Conservation (phyloP, 495 filamentous ascomycete species). For the Symbiotaphrina buchneri region DNA sequence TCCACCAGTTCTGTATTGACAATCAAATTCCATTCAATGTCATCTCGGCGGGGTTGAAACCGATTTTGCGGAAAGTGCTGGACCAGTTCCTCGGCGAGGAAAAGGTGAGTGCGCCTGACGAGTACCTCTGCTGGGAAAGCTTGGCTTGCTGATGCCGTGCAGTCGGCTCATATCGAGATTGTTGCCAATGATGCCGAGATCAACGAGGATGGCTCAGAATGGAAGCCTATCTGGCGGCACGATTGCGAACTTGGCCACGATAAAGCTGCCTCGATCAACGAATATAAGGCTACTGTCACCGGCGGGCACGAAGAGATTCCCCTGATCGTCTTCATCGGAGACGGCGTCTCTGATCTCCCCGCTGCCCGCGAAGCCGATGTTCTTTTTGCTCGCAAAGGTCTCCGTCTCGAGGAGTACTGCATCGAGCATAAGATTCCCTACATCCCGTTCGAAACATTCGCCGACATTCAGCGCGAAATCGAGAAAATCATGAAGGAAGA, state of each 20-base stretch:
- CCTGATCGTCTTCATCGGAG: slow-evolving; percentile 54
- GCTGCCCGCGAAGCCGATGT: slow-evolving; percentile 56
- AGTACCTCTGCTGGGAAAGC: neutral
- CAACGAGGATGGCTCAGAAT: slow-evolving; percentile 28
- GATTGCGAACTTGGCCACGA: slow-evolving; percentile 46
- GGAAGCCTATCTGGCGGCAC: slow-evolving; percentile 53
- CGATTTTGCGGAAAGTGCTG: slow-evolving; percentile 35
- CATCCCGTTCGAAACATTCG: slow-evolving; percentile 42
- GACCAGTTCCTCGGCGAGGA: slow-evolving; percentile 42
- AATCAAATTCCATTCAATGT: slow-evolving; percentile 51
- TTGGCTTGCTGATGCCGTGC: neutral
- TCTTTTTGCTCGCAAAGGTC: slow-evolving; percentile 45
- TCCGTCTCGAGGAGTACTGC: slow-evolving; percentile 53
- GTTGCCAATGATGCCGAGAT: slow-evolving; percentile 51
- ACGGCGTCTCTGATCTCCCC: slow-evolving; percentile 54
- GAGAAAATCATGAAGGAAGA: slow-evolving; percentile 35
- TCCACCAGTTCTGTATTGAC: slow-evolving; percentile 40
- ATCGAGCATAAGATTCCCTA: slow-evolving; percentile 37
- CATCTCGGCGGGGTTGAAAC: slow-evolving; percentile 50
- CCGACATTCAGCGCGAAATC: slow-evolving; percentile 43
- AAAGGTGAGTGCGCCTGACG: slow-evolving; percentile 13
- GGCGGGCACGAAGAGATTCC: slow-evolving; percentile 35
- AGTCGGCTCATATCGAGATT: slow-evolving; percentile 38
- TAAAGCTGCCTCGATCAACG: slow-evolving; percentile 41
- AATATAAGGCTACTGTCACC: slow-evolving; percentile 29